Base-by-base conservation (phyloP, 2,329 filamentous ascomycete species). In the Graphilbum sp. region DNA sequence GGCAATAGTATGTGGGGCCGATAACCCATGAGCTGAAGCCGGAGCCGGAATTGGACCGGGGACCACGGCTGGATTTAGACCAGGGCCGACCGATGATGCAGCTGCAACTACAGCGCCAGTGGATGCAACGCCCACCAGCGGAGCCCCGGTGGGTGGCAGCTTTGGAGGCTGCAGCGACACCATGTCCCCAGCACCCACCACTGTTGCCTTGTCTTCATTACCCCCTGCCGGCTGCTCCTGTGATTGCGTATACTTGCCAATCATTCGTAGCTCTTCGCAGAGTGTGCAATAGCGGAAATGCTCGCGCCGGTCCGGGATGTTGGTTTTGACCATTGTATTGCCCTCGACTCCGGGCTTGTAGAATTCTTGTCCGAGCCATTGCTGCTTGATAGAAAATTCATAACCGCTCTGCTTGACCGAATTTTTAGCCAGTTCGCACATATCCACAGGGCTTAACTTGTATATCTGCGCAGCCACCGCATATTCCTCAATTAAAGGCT, bases 401-500 rank as follows among this genome's bases (percentile, higher is more conserved):
- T 93, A 98, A 7, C 90, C 90, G 54, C 85, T 93, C 56, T 98
- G 90, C 49, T 79, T 75, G 31, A 98, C 90, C 10, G 85, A 94
- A 55, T 96, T 88, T 60, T 94, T 94, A 19, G 90, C 90, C 41
- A 98, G 60, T 60, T 98, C 90, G 54, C 90, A 96, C 90, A 98
- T 98, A 52, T 98, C 90, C 4, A 96, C 87, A 1, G 88, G 81
- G 51, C 79, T 92, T 30, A 98, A 73, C 61, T 96, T 96, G 63
- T 96, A 98, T 42, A 98, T 98, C 59, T 98, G 90, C 5, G 90
- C 90, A 4, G 90, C 90, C 9, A 98, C 90, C 0, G 88, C 87
- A 52, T 98, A 98, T 54, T 98, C 90, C 56, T 98, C 90, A 47
- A 98, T 98, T 41, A 98, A 61, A 1, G 90, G 90, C 57, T 98